Evolutionary conservation across 2,329 filamentous ascomycete species (phyloP).

Genomic region (Beauveria australis): DNA sequence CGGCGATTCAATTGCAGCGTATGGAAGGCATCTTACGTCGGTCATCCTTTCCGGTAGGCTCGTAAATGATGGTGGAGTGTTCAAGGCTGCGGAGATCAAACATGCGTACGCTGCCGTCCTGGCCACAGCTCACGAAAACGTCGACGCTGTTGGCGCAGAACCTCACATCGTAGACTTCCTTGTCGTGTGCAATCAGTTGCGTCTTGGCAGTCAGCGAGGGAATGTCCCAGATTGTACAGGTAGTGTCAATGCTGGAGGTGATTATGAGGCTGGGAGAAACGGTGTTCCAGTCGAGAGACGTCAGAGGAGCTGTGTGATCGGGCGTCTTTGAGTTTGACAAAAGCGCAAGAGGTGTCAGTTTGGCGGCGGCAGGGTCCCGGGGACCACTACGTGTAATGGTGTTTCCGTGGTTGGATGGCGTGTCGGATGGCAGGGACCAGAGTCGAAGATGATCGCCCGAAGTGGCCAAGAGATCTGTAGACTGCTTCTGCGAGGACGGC

Average conservation of each 20-base stretch:
- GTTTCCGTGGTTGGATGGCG: constrained; percentile 47
- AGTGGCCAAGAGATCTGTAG: constrained; percentile 87
- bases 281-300: constrained; percentile 96
- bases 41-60: constrained; percentile 81
- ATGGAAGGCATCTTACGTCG: constrained; percentile 45
- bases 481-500: constrained; percentile 88
- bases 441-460: constrained; percentile 89
- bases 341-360: constrained; percentile 84
- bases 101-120: constrained; percentile 97
- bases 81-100: constrained; percentile 94
- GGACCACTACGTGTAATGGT: constrained; percentile 54
- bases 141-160: constrained; percentile 99
- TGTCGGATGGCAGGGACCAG: constrained; percentile 80
- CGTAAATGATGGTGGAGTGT: constrained; percentile 98
- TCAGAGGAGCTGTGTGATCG: constrained; percentile 93
- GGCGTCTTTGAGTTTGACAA: constrained; percentile 97
- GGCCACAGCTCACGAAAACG: constrained; percentile 95
- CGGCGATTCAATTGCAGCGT: constrained; percentile 1
- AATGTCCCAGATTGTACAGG: constrained; percentile 99
- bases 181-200: constrained; percentile 95
- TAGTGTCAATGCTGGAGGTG: constrained; percentile 97
- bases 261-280: constrained; percentile 96
- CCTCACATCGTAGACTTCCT: constrained; percentile 96
- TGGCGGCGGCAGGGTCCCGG: constrained; percentile 55
- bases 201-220: constrained; percentile 96